Conservation (phyloP, 163 green algal species). For the Prototheca cutis region DNA sequence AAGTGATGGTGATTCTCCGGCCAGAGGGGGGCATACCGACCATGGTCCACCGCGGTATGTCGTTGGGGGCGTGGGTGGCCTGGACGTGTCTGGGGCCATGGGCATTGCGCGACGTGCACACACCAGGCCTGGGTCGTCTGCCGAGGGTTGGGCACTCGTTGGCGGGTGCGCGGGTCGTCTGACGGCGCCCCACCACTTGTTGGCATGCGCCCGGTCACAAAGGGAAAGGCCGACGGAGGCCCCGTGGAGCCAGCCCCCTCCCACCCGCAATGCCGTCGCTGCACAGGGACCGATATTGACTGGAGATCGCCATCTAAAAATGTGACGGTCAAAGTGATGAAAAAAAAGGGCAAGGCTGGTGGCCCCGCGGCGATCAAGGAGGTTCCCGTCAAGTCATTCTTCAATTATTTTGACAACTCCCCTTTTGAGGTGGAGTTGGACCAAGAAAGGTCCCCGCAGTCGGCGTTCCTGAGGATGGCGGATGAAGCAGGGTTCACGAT, state of each 20-base stretch:
- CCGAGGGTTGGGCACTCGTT: no score
- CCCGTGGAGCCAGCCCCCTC: no score
- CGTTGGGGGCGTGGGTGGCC: conserved; percentile 6
- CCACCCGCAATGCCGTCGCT: no score
- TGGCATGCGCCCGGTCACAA: no score
- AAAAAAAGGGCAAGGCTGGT: conserved; percentile 66
- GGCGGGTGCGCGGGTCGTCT: no score
- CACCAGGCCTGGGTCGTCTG: no score
- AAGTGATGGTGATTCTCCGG: conserved; percentile 63
- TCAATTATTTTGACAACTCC: conserved; percentile 78
- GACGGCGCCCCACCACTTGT: no score
- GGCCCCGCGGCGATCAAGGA: conserved; percentile 36
- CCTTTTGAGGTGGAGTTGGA: conserved; percentile 61
- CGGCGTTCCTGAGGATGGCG: no score
- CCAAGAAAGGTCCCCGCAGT: conserved; percentile 39
- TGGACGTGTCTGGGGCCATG: no score
- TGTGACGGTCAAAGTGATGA: conserved; percentile 62
- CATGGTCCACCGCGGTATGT: conserved; percentile 30
- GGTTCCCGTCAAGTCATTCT: conserved; percentile 70
- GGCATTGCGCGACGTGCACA: no score
- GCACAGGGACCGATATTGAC: conserved; percentile 51
- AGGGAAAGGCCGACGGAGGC: no score
- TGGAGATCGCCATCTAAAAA: conserved; percentile 71
- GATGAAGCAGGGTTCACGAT: conserved; percentile 8
- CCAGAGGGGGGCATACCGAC: no score